phyloP scores from a whole-genome alignment of 1,139 yeast genomes.

The Lodderomyces theae region DNA sequence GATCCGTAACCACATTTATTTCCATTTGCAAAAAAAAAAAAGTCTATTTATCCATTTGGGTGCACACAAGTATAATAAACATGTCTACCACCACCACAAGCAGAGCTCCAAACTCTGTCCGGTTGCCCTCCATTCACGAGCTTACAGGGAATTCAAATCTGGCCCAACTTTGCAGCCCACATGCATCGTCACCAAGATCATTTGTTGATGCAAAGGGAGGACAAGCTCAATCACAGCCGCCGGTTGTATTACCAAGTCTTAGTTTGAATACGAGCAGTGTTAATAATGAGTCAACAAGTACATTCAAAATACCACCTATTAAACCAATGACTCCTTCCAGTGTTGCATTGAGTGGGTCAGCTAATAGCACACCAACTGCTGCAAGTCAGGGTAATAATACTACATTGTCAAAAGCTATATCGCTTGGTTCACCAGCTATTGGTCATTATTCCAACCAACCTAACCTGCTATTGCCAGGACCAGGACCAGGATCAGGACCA shows the following conservation, averaged over 20 bases:
- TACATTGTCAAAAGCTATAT: neutral
- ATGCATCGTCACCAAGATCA: conserved; percentile 9
- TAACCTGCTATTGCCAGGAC: conserved; percentile 1
- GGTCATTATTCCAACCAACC: conserved; percentile 10
- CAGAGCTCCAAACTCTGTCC: conserved; percentile 19
- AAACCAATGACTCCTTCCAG: conserved; percentile 18
- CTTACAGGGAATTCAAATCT: conserved; percentile 23
- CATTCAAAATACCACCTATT: conserved; percentile 13
- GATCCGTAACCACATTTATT: no score
- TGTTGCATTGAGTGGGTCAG: conserved; percentile 11
- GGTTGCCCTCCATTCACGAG: conserved; percentile 37
- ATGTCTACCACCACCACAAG: conserved; percentile 7
- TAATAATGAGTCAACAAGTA: neutral
- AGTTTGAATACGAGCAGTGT: neutral
- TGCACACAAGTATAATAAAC: no score
- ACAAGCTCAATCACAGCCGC: conserved; percentile 5
- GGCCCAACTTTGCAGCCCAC: conserved; percentile 3
- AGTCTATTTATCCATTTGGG: no score
- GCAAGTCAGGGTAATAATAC: conserved; percentile 3
- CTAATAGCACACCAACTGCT: conserved; percentile 8
- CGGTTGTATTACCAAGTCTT: conserved; percentile 11
- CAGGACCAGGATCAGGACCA: conserved; percentile 13
- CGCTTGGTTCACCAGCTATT: conserved; percentile 13
- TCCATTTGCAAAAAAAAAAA: no score
- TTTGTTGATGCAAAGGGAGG: neutral